Evolutionary conservation across 225 moss, liverwort and hornwort genomes (phyloP).

Genomic region (Thuidium tamariscinum): DNA sequence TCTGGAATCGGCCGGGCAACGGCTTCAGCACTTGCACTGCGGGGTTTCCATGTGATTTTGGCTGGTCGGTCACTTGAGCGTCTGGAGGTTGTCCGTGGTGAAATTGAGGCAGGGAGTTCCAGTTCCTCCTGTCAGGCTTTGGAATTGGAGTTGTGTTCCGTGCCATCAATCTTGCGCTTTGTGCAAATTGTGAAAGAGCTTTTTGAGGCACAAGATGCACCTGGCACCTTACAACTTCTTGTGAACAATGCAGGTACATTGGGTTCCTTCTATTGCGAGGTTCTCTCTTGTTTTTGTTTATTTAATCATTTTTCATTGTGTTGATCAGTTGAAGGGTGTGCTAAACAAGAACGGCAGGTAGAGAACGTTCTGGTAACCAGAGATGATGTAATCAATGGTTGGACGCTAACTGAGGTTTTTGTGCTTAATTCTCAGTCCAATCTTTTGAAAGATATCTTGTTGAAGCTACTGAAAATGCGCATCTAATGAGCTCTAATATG

Average conservation of each 20-base stretch:
- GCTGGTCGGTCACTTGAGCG: conserved; percentile 53
- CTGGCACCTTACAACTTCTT: conserved; percentile 56
- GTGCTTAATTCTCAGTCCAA: background rate
- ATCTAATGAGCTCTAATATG: background rate
- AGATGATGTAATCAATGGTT: background rate
- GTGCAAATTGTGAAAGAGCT: conserved; percentile 24
- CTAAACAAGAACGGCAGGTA: background rate
- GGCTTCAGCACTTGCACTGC: conserved; percentile 59
- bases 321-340: background rate
- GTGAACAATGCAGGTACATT: conserved; percentile 67
- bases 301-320: background rate
- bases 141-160: conserved; percentile 54
- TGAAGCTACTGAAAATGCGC: background rate
- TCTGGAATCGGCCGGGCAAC: conserved; percentile 90
- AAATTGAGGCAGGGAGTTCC: conserved; percentile 21
- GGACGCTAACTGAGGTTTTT: background rate
- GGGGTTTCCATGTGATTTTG: conserved; percentile 69
- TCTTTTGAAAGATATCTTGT: background rate
- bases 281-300: background rate
- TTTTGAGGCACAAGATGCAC: conserved; percentile 28
- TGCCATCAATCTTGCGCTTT: conserved; percentile 56
- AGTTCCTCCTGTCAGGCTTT: conserved; percentile 50
- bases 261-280: background rate
- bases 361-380: background rate
- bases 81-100: conserved; percentile 31